Conservation (phyloP, 2,329 filamentous ascomycete species). For the Exophiala viscosa region DNA sequence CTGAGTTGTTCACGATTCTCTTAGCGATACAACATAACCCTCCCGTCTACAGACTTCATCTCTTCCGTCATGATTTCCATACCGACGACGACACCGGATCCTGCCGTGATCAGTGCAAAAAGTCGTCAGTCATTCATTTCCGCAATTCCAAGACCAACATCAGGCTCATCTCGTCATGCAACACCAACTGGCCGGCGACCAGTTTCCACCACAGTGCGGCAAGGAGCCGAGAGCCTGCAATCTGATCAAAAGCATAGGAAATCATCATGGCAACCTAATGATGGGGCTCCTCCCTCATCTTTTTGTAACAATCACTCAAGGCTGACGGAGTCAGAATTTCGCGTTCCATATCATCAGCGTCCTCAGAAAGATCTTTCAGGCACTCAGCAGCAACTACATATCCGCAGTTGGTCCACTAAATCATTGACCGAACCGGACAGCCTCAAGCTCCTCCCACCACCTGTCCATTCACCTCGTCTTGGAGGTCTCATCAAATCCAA, state of each 20-base stretch:
- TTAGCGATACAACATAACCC: too few species aligned
- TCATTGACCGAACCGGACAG: constrained; percentile 2
- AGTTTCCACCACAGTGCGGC: neutral
- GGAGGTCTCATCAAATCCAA: constrained; percentile 17
- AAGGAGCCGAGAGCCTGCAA: neutral
- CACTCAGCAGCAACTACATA: constrained; percentile 13
- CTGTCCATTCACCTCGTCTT: neutral
- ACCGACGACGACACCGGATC: neutral
- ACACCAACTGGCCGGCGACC: constrained; percentile 7
- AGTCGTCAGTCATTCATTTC: constrained; percentile 16
- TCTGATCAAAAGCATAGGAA: constrained; percentile 1
- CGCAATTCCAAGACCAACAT: constrained; percentile 16
- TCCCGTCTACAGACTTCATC: too few species aligned
- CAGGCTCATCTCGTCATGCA: constrained; percentile 15
- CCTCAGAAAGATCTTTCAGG: constrained; percentile 11
- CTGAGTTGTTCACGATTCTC: too few species aligned
- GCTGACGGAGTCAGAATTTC: neutral
- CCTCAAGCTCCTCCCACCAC: neutral
- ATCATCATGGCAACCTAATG: constrained; percentile 14
- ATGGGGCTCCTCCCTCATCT: constrained; percentile 7
- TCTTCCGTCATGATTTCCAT: neutral
- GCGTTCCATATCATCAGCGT: constrained; percentile 13
- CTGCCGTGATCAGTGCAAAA: constrained; percentile 9
- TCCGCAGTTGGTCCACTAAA: constrained; percentile 12
- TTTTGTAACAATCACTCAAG: constrained; percentile 2